Evolutionary conservation across 257 asterid genomes (phyloP), one percentile per base, ranked within the genome.

Genomic region (Cinchona pubescens): DNA sequence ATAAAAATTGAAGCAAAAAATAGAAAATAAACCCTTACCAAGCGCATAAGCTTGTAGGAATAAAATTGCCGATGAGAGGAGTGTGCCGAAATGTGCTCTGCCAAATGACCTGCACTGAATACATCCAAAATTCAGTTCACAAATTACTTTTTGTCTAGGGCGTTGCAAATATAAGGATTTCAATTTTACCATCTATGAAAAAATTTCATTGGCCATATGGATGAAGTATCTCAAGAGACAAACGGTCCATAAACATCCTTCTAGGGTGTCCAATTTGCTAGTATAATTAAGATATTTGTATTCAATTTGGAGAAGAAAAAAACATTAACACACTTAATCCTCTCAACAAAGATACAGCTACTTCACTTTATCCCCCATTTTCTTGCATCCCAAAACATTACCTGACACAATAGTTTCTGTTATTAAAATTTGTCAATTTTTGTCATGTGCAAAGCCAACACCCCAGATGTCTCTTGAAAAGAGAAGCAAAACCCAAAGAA

Each of bases 21-120:
- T 38, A 40, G 12, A 37, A 71, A 55, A 34, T 40, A 40, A 79
- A 55, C 46, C 38, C 75, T 85, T 87, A 90, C 97, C 92, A 93
- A 77, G 51, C 97, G 93, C 78, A 79, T 88, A 49, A 93, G 92
- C 83, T 86, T 91, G 81, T 82, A 82, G 46, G 98, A 91, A 80
- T 89, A 91, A 70, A 85, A 93, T 53, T 87, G 91, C 71, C 69
- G 85, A 84, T 93, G 98, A 65, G 85, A 85, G 75, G 90, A 88
- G 77, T 86, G 85, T 21, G 77, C 75, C 73, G 29, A 77, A 40
- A 93, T 85, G 78, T 90, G 97, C 80, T 88, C 82, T 70, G 82
- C 83, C 85, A 91, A 82, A 74, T 93, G 98, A 81, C 96, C 98
- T 87, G 91, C 89, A 87, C 97, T 93, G 96, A 37, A 78, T 73